These are phyloP conservation scores for Saxispiralis lemnorum DNA, from an alignment of 495 filamentous ascomycete genomes.

Conservation along the genomic window DNA sequence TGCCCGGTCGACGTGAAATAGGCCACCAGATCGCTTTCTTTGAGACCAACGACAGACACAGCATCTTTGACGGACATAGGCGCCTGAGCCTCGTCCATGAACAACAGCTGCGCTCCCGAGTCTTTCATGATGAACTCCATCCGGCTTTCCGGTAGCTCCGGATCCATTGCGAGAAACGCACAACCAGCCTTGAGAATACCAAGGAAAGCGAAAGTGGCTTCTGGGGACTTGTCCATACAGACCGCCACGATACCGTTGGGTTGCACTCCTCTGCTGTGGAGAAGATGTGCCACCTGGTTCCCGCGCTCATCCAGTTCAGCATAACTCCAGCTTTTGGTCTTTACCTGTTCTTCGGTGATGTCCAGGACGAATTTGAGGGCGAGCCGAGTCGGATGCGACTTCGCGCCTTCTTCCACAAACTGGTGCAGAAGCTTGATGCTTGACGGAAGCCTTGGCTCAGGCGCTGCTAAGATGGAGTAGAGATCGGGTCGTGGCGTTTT, in stretches of 20 bases:
- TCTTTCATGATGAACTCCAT: conserved; percentile 50
- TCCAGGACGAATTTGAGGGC: conserved; percentile 45
- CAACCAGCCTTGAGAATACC: conserved; percentile 71
- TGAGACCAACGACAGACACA: conserved; percentile 13
- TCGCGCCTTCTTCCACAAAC: conserved; percentile 36
- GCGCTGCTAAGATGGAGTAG: conserved; percentile 36
- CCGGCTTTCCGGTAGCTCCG: conserved; percentile 39
- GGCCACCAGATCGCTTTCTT: too few species aligned
- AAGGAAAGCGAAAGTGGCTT: conserved; percentile 60
- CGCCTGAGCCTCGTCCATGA: conserved; percentile 22
- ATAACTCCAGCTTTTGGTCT: conserved; percentile 41
- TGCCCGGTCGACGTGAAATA: too few species aligned
- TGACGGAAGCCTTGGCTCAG: conserved; percentile 27
- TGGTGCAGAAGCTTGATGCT: conserved; percentile 38
- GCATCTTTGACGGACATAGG: conserved; percentile 18
- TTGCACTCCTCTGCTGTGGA: conserved; percentile 24
- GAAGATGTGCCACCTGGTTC: conserved; percentile 40
- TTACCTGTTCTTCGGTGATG: conserved; percentile 20
- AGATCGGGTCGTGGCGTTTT: conserved; percentile 10
- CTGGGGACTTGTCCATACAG: conserved; percentile 65
- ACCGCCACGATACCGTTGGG: conserved; percentile 46
- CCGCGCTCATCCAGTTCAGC: conserved; percentile 38
- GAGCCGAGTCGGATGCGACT: conserved; percentile 25
- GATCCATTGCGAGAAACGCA: conserved; percentile 62
- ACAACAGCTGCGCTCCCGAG: conserved; percentile 34